Base-by-base conservation (phyloP, 495 filamentous ascomycete genomes). In the Daldinia grandis region DNA sequence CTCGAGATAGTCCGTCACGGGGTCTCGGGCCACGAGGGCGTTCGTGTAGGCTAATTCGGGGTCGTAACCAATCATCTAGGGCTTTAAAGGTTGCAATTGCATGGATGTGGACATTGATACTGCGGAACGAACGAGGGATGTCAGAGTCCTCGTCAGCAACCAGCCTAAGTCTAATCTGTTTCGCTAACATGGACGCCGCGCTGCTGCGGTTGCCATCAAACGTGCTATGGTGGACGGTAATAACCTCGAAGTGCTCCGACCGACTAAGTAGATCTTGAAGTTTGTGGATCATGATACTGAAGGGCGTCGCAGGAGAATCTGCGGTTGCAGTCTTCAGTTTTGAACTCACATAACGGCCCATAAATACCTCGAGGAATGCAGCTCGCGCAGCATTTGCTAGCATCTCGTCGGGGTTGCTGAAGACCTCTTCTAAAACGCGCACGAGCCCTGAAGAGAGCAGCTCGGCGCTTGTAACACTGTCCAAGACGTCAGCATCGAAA, bases 31-130 rank as follows among this genome's bases (percentile, higher is more conserved):
- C 84, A 57, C 90, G 87, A 25, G 95, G 92, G 15, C 93, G 88
- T 66, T 98, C 95, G 0, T 92, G 88, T 21, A 97, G 72, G 71
- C 84, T 92, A 60, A 99, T 97, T 59, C 95, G 85, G 2, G 96
- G 95, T 58, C 95, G 89, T 47, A 99, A 83, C 80, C 98, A 99
- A 76, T 99, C 96, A 74, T 98, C 95, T 30, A 99, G 81, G 2
- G 95, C 91, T 76, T 98, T 98, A 80, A 99, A 98, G 0, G 94
- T 97, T 8, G 96, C 95, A 77, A 99, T 98, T 30, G 96, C 96
- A 79, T 99, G 96, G 66, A 99, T 98, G 5, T 93, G 95, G 15
- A 99, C 95, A 90, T 97, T 97, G 68, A 98, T 93, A 66, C 94
- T 97, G 33, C 91, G 88, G 73, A 95, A 98, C 14, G 89, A 81